Evolutionary conservation across 768 basidiomycete species (phyloP).

Genomic region (Pilatotrama ljubarskyi): DNA sequence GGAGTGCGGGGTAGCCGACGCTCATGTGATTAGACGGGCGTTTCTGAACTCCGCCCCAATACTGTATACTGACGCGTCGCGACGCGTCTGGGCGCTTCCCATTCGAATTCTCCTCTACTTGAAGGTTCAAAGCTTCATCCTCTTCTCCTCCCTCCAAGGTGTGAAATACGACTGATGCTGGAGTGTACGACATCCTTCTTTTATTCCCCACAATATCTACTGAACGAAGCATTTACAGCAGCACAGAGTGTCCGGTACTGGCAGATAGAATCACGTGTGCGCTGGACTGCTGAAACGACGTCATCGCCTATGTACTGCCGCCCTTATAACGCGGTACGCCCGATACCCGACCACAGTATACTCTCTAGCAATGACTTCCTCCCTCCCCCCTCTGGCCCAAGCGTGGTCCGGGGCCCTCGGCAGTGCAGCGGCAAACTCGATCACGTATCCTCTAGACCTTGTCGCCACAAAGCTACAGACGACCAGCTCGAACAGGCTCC

Average conservation of each 20-base stretch:
- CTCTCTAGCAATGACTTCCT: conserved; percentile 48
- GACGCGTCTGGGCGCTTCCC: neutral
- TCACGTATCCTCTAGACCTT: conserved; percentile 62
- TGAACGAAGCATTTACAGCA: too few relatives aligned
- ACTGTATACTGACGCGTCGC: neutral
- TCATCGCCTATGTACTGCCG: neutral
- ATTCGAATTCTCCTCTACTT: neutral
- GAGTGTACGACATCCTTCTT: too few relatives aligned
- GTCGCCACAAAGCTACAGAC: conserved; percentile 49
- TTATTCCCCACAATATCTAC: too few relatives aligned
- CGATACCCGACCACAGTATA: neutral
- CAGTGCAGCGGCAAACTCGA: conserved; percentile 51
- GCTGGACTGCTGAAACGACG: neutral
- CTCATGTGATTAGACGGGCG: neutral
- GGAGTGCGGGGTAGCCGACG: conserved; percentile 2
- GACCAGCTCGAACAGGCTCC: conserved; percentile 20
- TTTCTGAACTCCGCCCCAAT: neutral
- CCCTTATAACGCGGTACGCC: neutral
- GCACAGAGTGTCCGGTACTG: neutral
- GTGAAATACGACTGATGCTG: too few relatives aligned
- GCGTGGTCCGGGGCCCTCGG: conserved; percentile 59
- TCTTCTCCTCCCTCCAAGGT: too few relatives aligned
- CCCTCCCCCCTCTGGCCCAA: conserved; percentile 59
- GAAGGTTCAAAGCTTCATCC: too few relatives aligned
- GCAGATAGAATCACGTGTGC: neutral